phyloP scores from a whole-genome alignment of 2,329 filamentous ascomycete species.

The Emergomyces pasteurianus region DNA sequence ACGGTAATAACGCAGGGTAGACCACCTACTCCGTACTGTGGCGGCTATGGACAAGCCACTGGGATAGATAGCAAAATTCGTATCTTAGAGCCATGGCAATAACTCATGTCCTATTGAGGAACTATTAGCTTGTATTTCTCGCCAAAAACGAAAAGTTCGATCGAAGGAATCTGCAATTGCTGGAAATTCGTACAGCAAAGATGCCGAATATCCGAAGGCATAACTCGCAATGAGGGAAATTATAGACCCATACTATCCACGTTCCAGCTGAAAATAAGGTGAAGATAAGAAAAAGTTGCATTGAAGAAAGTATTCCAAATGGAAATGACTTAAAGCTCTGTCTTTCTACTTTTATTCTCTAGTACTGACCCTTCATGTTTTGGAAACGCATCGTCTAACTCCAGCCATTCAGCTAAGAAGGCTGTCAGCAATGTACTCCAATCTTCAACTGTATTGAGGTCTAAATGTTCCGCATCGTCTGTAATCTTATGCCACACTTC shows the following conservation, averaged over 20 bases:
- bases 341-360: conserved; percentile 17
- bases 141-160: background rate
- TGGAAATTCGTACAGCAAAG: background rate
- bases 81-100: background rate
- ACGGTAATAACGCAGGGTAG: background rate
- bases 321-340: conserved; percentile 30
- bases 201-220: background rate
- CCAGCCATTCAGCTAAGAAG: conserved; percentile 88
- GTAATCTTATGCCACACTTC: conserved; percentile 72
- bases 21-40: background rate
- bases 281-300: background rate
- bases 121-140: background rate
- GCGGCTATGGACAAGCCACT: no score
- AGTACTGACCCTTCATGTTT: conserved; percentile 9
- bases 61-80: background rate
- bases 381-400: conserved; percentile 50
- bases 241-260: background rate
- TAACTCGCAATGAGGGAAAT: background rate
- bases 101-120: background rate
- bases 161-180: no score
- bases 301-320: conserved; percentile 2
- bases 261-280: background rate
- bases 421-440: conserved; percentile 77
- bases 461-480: conserved; percentile 76
- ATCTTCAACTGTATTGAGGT: conserved; percentile 67